Percentiles rank a stretch among this genome's conserved stretches.
These are phyloP conservation scores for Curvularia sp. DNA, from an alignment of 2,329 filamentous ascomycete genomes.

Conservation along the genomic window DNA sequence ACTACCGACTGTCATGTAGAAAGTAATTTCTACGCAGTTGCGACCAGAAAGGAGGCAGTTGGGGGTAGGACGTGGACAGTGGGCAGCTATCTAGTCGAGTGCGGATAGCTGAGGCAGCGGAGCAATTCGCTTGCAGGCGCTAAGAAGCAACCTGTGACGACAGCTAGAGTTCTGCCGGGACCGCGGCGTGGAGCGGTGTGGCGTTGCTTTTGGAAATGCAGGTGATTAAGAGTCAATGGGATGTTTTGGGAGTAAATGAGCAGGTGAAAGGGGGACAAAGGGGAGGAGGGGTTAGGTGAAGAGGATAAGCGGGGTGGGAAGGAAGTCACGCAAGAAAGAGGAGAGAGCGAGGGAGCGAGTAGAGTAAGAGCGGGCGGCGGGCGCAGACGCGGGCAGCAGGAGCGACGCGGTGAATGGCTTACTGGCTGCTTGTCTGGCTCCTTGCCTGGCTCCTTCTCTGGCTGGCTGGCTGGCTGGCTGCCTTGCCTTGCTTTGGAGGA, in stretches of 20 bases:
- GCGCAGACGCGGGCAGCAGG: constrained; percentile 7
- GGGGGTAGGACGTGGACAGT: constrained; percentile 29
- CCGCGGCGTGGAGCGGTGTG: constrained; percentile 20
- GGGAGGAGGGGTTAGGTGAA: not conserved
- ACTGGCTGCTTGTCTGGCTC: not conserved
- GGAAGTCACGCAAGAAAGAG: not conserved
- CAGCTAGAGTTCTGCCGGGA: constrained; percentile 19
- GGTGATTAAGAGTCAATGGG: constrained; percentile 4
- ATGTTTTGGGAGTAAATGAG: not conserved
- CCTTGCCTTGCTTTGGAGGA: constrained; percentile 2
- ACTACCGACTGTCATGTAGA: constrained; percentile 27
- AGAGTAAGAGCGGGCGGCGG: not conserved
- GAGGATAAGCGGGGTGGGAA: constrained; percentile 2
- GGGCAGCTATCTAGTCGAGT: constrained; percentile 34
- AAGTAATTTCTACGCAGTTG: constrained; percentile 23
- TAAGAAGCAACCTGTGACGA: constrained; percentile 43
- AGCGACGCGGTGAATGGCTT: not conserved
- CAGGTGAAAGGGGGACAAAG: not conserved
- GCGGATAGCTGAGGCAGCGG: constrained; percentile 43
- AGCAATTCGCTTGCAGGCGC: constrained; percentile 44
- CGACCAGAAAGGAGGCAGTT: constrained; percentile 34
- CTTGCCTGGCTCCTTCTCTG: not conserved
- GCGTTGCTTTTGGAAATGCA: constrained; percentile 10
- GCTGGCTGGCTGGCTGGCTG: not conserved
- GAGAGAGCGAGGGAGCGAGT: not conserved